A percentile compares a stretch with the other conserved stretches of the same genome.
phyloP scores from a whole-genome alignment of 306 rosid species.

The Mimosa bimucronata region DNA sequence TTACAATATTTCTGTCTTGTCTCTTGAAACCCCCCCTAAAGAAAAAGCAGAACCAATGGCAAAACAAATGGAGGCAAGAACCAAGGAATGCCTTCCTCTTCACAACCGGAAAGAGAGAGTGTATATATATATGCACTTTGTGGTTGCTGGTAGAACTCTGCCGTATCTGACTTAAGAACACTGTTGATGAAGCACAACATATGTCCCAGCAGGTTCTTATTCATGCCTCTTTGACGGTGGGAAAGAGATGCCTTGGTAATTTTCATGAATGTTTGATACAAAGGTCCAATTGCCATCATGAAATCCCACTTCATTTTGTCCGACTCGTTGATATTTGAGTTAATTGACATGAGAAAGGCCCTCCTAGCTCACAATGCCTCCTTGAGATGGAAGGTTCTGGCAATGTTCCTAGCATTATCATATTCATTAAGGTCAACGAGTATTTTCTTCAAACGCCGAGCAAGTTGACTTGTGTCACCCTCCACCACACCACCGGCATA shows the following conservation, averaged over 20 bases:
- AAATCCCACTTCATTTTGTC: slow-evolving; percentile 7
- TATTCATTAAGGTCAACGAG: slow-evolving; percentile 89
- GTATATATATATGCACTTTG: neutral
- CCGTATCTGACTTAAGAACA: neutral
- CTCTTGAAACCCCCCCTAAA: neutral
- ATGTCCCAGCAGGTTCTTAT: neutral
- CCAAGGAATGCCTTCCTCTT: neutral
- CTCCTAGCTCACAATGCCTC: slow-evolving; percentile 71
- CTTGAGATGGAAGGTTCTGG: slow-evolving; percentile 77
- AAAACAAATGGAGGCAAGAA: neutral
- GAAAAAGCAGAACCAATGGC: neutral
- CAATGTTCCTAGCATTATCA: slow-evolving; percentile 79
- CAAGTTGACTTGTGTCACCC: slow-evolving; percentile 68
- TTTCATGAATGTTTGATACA: slow-evolving; percentile 4
- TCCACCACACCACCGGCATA: slow-evolving; percentile 42
- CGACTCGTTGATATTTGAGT: neutral
- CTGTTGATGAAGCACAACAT: neutral
- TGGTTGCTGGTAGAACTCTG: neutral
- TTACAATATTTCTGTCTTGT: neutral
- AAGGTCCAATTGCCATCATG: slow-evolving; percentile 5
- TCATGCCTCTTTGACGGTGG: neutral
- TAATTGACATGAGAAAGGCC: slow-evolving; percentile 33
- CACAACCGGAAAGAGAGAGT: neutral
- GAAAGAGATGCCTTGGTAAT: neutral
- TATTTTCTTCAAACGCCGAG: slow-evolving; percentile 88